Evolutionary conservation across 2,329 filamentous ascomycete genomes (phyloP).

Genomic region (Phialocephala subalpina): DNA sequence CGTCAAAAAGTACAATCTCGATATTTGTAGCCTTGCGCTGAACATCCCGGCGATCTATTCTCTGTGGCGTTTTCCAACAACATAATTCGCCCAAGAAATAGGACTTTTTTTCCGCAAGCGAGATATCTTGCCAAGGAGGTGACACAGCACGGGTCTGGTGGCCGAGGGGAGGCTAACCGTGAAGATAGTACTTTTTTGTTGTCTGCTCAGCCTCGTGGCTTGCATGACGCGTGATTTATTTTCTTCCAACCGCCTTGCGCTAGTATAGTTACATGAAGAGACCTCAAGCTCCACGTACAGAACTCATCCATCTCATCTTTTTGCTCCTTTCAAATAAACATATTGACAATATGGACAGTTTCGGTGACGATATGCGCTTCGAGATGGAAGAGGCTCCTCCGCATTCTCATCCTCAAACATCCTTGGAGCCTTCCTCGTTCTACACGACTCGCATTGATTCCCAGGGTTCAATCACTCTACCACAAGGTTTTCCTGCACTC

Average conservation of each 20-base stretch:
- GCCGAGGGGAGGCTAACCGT: slow-evolving; percentile 17
- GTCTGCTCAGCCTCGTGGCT: slow-evolving; percentile 14
- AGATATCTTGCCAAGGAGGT: slow-evolving; percentile 19
- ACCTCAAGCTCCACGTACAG: slow-evolving; percentile 13
- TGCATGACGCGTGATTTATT: slow-evolving; percentile 11
- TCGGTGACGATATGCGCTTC: slow-evolving; percentile 16
- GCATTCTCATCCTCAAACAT: slow-evolving; percentile 11
- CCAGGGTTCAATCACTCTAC: slow-evolving; percentile 4
- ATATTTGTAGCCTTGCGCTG: slow-evolving; percentile 7
- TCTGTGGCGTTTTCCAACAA: slow-evolving; percentile 14
- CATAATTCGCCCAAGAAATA: slow-evolving; percentile 20
- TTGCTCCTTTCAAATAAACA: slow-evolving; percentile 8
- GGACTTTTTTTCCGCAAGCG: slow-evolving; percentile 17
- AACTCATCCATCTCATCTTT: slow-evolving; percentile 15
- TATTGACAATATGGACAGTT: slow-evolving; percentile 11
- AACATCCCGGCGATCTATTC: slow-evolving; percentile 9
- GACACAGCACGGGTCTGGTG: slow-evolving; percentile 12
- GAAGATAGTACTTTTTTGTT: slow-evolving; percentile 25
- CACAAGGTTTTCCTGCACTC: slow-evolving; percentile 12
- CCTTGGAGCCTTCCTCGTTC: slow-evolving; percentile 12
- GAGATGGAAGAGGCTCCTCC: slow-evolving; percentile 10
- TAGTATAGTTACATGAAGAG: slow-evolving; percentile 11
- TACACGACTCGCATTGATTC: slow-evolving; percentile 6
- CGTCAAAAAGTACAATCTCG: slow-evolving; percentile 22
- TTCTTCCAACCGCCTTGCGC: slow-evolving; percentile 5